phyloP scores from a whole-genome alignment of 164 flowering plant genomes.

The Houttuynia cordata region DNA sequence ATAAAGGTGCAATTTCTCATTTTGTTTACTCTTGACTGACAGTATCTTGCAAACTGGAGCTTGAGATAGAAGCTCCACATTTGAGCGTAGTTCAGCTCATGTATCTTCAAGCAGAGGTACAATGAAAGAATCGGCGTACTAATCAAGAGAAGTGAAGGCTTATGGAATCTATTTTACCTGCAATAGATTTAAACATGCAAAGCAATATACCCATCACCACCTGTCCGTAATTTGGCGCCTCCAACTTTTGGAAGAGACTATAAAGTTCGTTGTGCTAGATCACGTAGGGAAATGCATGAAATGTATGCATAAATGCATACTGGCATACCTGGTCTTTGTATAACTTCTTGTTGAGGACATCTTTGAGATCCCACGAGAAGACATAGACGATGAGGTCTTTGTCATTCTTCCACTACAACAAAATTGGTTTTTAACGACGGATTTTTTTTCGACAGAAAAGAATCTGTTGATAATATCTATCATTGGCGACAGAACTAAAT shows the following conservation, averaged over 20 bases:
- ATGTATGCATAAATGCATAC: neutral
- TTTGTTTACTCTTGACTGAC: slow-evolving; percentile 8
- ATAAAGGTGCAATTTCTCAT: neutral
- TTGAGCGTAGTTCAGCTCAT: slow-evolving; percentile 30
- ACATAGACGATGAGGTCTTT: neutral
- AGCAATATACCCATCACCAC: neutral
- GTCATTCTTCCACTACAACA: neutral
- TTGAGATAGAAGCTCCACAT: slow-evolving; percentile 29
- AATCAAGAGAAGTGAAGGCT: slow-evolving; percentile 29
- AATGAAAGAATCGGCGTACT: slow-evolving; percentile 35
- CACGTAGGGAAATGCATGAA: no score
- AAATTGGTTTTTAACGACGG: no score
- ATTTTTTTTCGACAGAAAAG: no score
- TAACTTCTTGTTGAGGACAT: slow-evolving; percentile 12
- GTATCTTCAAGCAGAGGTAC: slow-evolving; percentile 53
- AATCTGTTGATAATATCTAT: no score
- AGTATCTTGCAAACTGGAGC: slow-evolving; percentile 45
- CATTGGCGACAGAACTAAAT: no score
- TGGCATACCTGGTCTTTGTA: slow-evolving; percentile 8
- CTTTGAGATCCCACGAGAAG: slow-evolving; percentile 13
- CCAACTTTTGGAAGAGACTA: no score
- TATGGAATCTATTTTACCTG: slow-evolving; percentile 48
- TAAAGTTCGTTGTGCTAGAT: no score
- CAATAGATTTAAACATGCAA: neutral
- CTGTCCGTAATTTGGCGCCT: neutral